Evolutionary conservation across 768 basidiomycete species (phyloP), one percentile per base, ranked within the genome.

Genomic region (Vararia minispora): DNA sequence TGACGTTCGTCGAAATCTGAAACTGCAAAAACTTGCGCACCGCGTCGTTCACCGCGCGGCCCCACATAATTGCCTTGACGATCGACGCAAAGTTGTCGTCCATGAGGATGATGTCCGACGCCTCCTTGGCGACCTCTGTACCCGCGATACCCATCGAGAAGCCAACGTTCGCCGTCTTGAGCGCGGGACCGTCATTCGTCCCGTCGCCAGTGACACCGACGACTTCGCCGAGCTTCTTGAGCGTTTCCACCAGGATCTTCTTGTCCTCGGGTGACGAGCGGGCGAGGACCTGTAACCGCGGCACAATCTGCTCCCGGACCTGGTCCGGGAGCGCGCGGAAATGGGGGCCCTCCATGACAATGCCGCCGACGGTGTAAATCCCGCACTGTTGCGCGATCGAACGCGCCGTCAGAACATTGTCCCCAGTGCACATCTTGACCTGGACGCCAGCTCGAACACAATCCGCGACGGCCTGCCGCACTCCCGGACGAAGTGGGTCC

Each of bases 381-480:
- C 92, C 91, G 52, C 94, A 98, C 52, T 99, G 94, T 1, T 72
- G 70, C 16, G 95, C 94, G 51, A 99, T 99, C 6, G 92, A 95
- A n/a, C 90, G 78, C 35, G 87, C 88, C 0, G 87, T 92, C 36
- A 97, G 75, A 35, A 91, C 88, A 47, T 95, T 97, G 59, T 98
- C 92, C 47, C 94, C 95, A 0, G 95, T 98, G 57, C 89, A 94
- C 92, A 97, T 99, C 65, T 95, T 97, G 63, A 98, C 79, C 17
- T 71, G 68, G 11, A 99, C 91, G 44, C 94, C 92, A 28, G 95
- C 94, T 37, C 67, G 71, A 51, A 77, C 77, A 54, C 92, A 97
- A 52, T 86, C 79, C 30, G 72, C 67, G 30, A 99, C 94, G 13
- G 94, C 91, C 9, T 90, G 73, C 12, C 74, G 74, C 20, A 98